Base-by-base conservation (phyloP, 345 rosid species). In the Lagerstroemia speciosa region DNA sequence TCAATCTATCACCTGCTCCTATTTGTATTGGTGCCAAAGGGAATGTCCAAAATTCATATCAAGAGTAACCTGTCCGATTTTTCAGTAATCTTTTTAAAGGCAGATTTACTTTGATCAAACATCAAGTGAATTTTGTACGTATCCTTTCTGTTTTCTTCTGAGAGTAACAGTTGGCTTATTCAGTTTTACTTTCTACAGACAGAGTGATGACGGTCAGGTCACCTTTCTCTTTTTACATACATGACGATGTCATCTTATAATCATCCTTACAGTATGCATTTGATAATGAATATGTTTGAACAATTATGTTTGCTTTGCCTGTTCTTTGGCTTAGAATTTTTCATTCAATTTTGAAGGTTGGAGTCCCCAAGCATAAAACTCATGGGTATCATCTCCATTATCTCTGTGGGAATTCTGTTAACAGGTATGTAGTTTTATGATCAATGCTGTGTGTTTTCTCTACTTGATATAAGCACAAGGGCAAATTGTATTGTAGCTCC, bases 291-390 rank as follows among this genome's bases (percentile, higher is more conserved):
- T 65, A 9, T 40, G 38, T 17, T 65, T 45, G 31, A 12, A 40
- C 9, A 27, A n/a, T 26, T 53, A 9, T 31, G 19, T 34, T 66
- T 36, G 8, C 57, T 14, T 26, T 29, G 7, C 55, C 24, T 46
- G 67, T 72, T 74, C 80, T 76, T 67, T 67, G 66, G 48, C 72
- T 67, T 67, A 62, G 66, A 33, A 22, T 64, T 62, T 24, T 75
- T 72, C 68, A 69, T 58, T 20, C 46, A 58, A 60, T 77, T 73
- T 78, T 65, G 69, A 75, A 88, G 98, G 92, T 82, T 94, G 90
- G 99, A 94, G 84, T 81, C 96, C 75, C 99, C 99, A 68, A 94
- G 99, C 89, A 61, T 89, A 69, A 86, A 86, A 73, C 99, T 94
- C 78, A 73, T 85, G 57, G 96, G 99, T 57, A 94, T 94, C 76